phyloP scores from a whole-genome alignment of 2,329 filamentous ascomycete species.

The Arthroderma sp. region DNA sequence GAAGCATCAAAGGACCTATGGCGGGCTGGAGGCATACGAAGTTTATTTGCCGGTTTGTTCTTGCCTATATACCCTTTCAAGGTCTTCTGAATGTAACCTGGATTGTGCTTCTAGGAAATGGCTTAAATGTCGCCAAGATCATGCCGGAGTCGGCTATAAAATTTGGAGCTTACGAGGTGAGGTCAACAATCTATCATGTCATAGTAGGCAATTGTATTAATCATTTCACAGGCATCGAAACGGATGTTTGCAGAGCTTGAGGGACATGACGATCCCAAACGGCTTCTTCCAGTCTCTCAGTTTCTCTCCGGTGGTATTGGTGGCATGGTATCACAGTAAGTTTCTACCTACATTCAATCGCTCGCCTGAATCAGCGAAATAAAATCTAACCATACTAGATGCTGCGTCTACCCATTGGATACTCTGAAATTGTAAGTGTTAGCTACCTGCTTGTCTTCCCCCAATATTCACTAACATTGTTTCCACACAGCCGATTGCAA shows the following conservation, averaged over 20 bases:
- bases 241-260: conserved; percentile 72
- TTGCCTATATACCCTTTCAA: conserved; percentile 3
- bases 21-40: conserved; percentile 71
- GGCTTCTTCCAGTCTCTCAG: conserved; percentile 71
- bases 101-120: conserved; percentile 54
- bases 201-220: background rate
- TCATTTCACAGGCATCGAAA: conserved; percentile 55
- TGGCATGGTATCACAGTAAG: conserved; percentile 85
- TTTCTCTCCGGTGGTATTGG: conserved; percentile 83
- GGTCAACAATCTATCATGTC: conserved; percentile 6
- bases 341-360: background rate
- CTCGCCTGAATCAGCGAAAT: background rate
- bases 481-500: conserved; percentile 56
- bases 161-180: conserved; percentile 85
- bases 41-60: conserved; percentile 75
- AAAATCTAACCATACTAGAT: conserved; percentile 33
- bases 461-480: conserved; percentile 1
- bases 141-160: conserved; percentile 99
- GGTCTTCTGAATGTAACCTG: background rate
- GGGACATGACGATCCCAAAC: conserved; percentile 68
- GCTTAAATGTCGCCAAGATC: conserved; percentile 90
- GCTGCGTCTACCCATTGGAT: conserved; percentile 89
- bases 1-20: conserved; percentile 68
- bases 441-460: conserved; percentile 1
- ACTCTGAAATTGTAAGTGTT: conserved; percentile 44